phyloP scores from a whole-genome alignment of 208 protist genomes.

The Trichomonas tenax region DNA sequence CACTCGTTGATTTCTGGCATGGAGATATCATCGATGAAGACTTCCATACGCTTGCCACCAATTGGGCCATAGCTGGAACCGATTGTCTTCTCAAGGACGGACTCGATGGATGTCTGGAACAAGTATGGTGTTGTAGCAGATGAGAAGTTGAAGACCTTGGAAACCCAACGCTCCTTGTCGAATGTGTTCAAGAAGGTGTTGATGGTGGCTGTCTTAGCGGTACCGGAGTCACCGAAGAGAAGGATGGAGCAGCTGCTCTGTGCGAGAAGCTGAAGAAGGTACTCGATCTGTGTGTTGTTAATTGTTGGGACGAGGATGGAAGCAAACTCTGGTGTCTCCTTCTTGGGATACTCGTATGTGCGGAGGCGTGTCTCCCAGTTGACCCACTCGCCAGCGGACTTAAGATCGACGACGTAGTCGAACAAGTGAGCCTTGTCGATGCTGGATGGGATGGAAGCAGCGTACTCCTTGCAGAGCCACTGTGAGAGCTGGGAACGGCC shows the following conservation, averaged over 20 bases:
- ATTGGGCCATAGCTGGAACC: constrained; percentile 51
- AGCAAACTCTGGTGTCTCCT: constrained; percentile 59
- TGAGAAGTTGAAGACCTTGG: constrained; percentile 58
- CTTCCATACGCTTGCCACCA: constrained; percentile 41
- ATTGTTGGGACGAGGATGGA: constrained; percentile 81
- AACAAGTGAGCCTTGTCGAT: constrained; percentile 60
- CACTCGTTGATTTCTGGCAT: constrained; percentile 59
- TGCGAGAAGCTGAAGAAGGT: constrained; percentile 53
- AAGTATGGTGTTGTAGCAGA: constrained; percentile 53
- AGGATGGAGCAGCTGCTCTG: constrained; percentile 38
- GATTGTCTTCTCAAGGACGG: constrained; percentile 52
- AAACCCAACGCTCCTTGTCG: constrained; percentile 36
- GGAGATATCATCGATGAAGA: constrained; percentile 63
- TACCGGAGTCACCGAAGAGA: constrained; percentile 56
- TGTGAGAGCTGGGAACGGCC: constrained; percentile 69
- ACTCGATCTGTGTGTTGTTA: constrained; percentile 77
- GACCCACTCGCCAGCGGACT: constrained; percentile 34
- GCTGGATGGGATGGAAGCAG: constrained; percentile 25
- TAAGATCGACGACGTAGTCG: constrained; percentile 75
- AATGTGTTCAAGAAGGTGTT: constrained; percentile 40
- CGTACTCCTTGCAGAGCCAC: constrained; percentile 51
- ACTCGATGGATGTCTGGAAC: constrained; percentile 54
- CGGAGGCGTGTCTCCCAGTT: neutral
- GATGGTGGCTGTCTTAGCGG: constrained; percentile 58
- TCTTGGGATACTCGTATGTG: neutral